Evolutionary conservation across 1,284 basidiomycete species (phyloP).

Genomic region (Crepidotus sp.): DNA sequence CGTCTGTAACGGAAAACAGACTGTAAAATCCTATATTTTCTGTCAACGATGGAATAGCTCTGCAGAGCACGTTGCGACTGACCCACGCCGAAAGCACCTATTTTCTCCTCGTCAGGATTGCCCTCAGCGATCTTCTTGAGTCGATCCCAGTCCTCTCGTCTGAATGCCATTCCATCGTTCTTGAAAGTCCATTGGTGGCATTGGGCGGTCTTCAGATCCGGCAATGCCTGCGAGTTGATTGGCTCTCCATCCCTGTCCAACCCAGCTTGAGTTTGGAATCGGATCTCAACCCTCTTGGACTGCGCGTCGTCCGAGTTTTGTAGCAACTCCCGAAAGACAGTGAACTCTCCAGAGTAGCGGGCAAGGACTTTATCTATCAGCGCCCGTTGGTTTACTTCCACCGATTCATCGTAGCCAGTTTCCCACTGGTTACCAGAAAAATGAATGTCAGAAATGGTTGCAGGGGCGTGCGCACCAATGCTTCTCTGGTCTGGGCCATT

Average conservation of each 20-base stretch:
- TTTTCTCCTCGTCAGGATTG: constrained; percentile 79
- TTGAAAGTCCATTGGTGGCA: constrained; percentile 72
- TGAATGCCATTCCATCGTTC: constrained; percentile 67
- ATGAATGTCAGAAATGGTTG: constrained; percentile 17
- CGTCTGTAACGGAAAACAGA: constrained; percentile 80
- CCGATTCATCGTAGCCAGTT: constrained; percentile 69
- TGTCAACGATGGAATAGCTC: not conserved
- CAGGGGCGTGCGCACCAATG: constrained; percentile 6
- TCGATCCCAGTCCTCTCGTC: constrained; percentile 76
- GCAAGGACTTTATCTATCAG: constrained; percentile 83
- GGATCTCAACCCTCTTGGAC: constrained; percentile 73
- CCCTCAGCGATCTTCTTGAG: constrained; percentile 87
- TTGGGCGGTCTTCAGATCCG: constrained; percentile 60
- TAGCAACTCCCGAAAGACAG: constrained; percentile 86
- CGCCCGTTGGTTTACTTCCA: constrained; percentile 93
- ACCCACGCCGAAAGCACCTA: constrained; percentile 83
- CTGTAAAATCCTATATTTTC: constrained; percentile 64
- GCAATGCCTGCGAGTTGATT: constrained; percentile 24
- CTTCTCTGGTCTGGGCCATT: constrained; percentile 15
- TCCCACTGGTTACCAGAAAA: constrained; percentile 45
- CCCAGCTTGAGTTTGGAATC: constrained; percentile 61
- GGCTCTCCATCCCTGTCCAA: constrained; percentile 3
- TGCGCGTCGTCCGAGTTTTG: constrained; percentile 95
- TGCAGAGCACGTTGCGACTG: constrained; percentile 20
- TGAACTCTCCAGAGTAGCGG: constrained; percentile 90